Evolutionary conservation across 2,329 filamentous ascomycete species (phyloP).

Genomic region (Pseudogymnoascus sp.): DNA sequence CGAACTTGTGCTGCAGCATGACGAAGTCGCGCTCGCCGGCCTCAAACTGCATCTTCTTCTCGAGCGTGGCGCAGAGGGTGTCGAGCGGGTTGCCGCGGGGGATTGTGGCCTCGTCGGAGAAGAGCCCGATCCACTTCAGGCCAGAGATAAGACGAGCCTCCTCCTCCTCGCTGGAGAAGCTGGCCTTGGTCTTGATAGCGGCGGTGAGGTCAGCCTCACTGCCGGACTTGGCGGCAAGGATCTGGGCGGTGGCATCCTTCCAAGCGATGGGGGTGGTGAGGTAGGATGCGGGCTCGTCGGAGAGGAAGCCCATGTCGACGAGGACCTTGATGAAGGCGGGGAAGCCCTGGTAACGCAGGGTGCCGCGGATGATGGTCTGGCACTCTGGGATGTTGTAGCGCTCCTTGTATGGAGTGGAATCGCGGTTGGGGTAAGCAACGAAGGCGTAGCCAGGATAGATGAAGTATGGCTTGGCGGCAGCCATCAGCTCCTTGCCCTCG

Average conservation of each 20-base stretch:
- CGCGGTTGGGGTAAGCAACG: conserved; percentile 88
- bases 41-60: conserved; percentile 86
- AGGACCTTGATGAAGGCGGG: conserved; percentile 82
- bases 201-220: conserved; percentile 61
- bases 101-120: conserved; percentile 59
- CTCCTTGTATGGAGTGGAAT: conserved; percentile 80
- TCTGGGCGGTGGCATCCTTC: conserved; percentile 75
- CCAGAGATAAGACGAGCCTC: conserved; percentile 62
- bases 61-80: conserved; percentile 80
- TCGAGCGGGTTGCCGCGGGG: conserved; percentile 75
- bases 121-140: conserved; percentile 61
- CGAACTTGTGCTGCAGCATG: conserved; percentile 73
- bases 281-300: conserved; percentile 56
- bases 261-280: conserved; percentile 63
- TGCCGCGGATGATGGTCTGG: conserved; percentile 75
- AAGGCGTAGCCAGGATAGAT: conserved; percentile 86
- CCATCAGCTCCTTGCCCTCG: conserved; percentile 67
- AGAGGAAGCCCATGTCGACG: conserved; percentile 83
- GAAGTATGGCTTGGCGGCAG: conserved; percentile 75
- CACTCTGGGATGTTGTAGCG: conserved; percentile 86
- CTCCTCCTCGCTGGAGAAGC: conserved; percentile 60
- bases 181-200: conserved; percentile 67
- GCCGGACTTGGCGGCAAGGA: conserved; percentile 60
- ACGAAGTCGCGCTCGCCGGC: conserved; percentile 78
- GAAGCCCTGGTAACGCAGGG: conserved; percentile 81